These are phyloP conservation scores for Podosphaera aphanis DNA, from an alignment of 2,329 filamentous ascomycete genomes.

Conservation along the genomic window DNA sequence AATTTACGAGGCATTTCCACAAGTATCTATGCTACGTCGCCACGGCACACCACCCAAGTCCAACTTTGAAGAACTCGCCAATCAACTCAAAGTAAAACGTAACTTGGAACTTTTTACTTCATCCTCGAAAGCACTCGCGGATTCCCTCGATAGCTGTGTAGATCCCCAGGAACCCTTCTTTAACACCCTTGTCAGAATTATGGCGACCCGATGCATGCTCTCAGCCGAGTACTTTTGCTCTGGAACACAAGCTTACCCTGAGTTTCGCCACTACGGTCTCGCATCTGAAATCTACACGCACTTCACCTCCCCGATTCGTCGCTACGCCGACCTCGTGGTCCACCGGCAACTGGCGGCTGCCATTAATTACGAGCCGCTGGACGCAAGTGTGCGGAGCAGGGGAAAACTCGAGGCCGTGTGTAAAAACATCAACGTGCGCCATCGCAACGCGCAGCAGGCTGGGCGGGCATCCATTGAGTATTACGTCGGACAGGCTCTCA, in stretches of 20 bases:
- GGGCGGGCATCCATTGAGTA: constrained; percentile 88
- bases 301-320: constrained; percentile 89
- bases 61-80: constrained; percentile 84
- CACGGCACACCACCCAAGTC: constrained; percentile 82
- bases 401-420: constrained; percentile 78
- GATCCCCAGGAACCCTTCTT: constrained; percentile 76
- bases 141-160: constrained; percentile 67
- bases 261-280: constrained; percentile 92
- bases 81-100: constrained; percentile 74
- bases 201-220: constrained; percentile 98
- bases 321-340: constrained; percentile 88
- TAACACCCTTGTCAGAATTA: constrained; percentile 92
- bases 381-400: constrained; percentile 57
- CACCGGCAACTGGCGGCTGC: constrained; percentile 88
- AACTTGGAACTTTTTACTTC: constrained; percentile 60
- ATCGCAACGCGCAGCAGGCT: constrained; percentile 90
- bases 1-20: constrained; percentile 78
- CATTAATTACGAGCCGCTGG: constrained; percentile 76
- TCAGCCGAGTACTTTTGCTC: constrained; percentile 96
- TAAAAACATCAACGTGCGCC: constrained; percentile 93
- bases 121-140: constrained; percentile 78
- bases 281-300: constrained; percentile 96
- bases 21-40: constrained; percentile 79
- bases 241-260: constrained; percentile 73
- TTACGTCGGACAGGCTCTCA: constrained; percentile 90